Evolutionary conservation across 306 rosid genomes (phyloP), one percentile per base, ranked within the genome.

Genomic region (Urtica urens): DNA sequence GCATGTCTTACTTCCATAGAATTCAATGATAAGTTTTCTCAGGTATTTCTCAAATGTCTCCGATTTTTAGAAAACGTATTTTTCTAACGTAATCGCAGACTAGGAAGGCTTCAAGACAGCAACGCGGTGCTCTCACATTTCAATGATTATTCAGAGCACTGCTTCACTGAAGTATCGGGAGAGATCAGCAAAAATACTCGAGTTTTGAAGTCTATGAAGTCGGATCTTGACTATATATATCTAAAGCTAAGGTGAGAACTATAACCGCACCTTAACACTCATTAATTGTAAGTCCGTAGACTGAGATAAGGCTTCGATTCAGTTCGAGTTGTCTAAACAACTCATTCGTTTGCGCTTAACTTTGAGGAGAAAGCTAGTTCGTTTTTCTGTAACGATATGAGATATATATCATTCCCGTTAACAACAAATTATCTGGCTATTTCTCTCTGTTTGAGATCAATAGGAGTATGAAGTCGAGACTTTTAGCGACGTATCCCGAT

Each of bases 51-150:
- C n/a, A n/a, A n/a, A n/a, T n/a, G n/a, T n/a, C n/a, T n/a, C n/a
- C n/a, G n/a, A n/a, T n/a, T n/a, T n/a, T n/a, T n/a, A n/a, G n/a
- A n/a, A n/a, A n/a, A n/a, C n/a, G n/a, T n/a, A n/a, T n/a, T n/a
- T n/a, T n/a, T n/a, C n/a, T n/a, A n/a, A n/a, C n/a, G n/a, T 46
- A 57, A 54, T 65, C 65, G 57, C 72, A 79, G 94, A 79, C 55
- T 90, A 66, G 99, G 99, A 66, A 90, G 99, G 63, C 77, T 90
- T 68, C 99, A 85, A 73, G 95, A 90, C 23, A 83, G 87, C 67
- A 85, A 81, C 55, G 99, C 95, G 3, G 95, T 85, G 0, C 69
- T 90, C 49, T 75, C 95, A 0, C 95, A 90, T 68, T 90, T 81
- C 44, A 90, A 79, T 38, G 99, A 90, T 17, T 78, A 74, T 74